Evolutionary conservation across 208 protist genomes (phyloP), one percentile per base, ranked within the genome.

Genomic region (Trichomonas gallinae): DNA sequence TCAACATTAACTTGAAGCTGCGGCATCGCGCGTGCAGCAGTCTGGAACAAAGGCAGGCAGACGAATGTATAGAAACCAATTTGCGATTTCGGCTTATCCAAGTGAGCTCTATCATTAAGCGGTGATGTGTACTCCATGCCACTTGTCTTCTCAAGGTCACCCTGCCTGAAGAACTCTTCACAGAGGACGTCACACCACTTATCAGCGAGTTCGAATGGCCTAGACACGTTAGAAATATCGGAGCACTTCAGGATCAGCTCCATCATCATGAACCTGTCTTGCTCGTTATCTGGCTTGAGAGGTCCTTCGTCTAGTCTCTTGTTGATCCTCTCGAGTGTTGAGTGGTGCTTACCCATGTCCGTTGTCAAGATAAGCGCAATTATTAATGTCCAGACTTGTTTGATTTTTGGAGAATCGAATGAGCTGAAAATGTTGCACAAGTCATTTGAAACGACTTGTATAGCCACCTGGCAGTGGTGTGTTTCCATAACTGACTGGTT

Each of bases 401-500:
- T 63, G 83, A 97, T 97, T 89, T 97, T 81, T n/a, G 63, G 96
- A 34, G 51, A 26, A 26, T 96, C 31, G 4, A 98, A 96, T 21
- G 38, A 45, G 26, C 23, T n/a, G 38, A 98, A 45, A 34, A 97
- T 97, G 88, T 97, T 97, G 48, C 17, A 89, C 40, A 96, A 93
- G 8, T 96, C 91, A 40, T 48, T n/a, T 21, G 96, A 36, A 34
- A 98, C 51, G 38, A 98, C 23, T 10, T 15, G 13, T 85, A 97
- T 97, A 34, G 96, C 63, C 23, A 97, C 93, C n/a, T 96, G 17
- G 82, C 97, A 85, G 97, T 98, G 98, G 96, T 98, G 97, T 31
- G 97, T 97, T 96, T 98, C 98, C 46, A 98, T 97, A 1, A 98
- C 97, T n/a, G 96, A 97, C 83, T 97, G 87, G 96, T 98, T 97